Conservation (phyloP, 768 basidiomycete genomes). For the Lentinus tigrinus region DNA sequence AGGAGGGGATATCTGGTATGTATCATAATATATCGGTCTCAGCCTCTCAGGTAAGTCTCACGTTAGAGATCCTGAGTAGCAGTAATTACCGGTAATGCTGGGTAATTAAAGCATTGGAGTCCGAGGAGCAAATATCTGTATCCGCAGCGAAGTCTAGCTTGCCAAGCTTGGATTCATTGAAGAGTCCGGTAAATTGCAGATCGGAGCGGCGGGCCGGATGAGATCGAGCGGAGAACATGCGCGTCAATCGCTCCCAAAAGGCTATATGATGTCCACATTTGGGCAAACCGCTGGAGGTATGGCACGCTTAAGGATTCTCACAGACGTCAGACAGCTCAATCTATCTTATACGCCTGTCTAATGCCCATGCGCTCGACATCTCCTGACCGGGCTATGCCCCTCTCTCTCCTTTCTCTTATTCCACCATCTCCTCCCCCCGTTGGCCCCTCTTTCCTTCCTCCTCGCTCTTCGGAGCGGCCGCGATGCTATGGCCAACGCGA, state of each 20-base stretch:
- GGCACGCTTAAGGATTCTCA: conserved; percentile 4
- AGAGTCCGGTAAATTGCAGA: too few relatives aligned
- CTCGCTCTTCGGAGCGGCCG: conserved; percentile 7
- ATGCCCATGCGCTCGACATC: not conserved
- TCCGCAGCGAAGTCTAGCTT: too few relatives aligned
- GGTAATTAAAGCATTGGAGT: too few relatives aligned
- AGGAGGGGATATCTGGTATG: too few relatives aligned
- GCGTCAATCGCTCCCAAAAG: not conserved
- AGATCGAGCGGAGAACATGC: too few relatives aligned
- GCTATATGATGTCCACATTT: conserved; percentile 13
- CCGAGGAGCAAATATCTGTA: too few relatives aligned
- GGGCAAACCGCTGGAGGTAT: not conserved
- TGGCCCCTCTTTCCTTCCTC: not conserved
- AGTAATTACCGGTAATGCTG: too few relatives aligned
- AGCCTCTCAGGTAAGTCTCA: too few relatives aligned
- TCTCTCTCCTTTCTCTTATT: not conserved
- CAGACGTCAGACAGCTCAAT: conserved; percentile 17
- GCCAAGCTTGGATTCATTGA: too few relatives aligned
- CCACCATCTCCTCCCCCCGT: conserved; percentile 1
- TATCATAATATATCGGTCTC: too few relatives aligned
- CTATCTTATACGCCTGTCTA: conserved; percentile 10
- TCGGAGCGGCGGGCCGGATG: too few relatives aligned
- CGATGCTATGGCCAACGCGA: conserved; percentile 17
- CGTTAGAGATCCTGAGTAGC: too few relatives aligned
- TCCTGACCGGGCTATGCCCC: conserved; percentile 5